Conservation (phyloP, 495 filamentous ascomycete genomes). For the Aspergillus hancockii region DNA sequence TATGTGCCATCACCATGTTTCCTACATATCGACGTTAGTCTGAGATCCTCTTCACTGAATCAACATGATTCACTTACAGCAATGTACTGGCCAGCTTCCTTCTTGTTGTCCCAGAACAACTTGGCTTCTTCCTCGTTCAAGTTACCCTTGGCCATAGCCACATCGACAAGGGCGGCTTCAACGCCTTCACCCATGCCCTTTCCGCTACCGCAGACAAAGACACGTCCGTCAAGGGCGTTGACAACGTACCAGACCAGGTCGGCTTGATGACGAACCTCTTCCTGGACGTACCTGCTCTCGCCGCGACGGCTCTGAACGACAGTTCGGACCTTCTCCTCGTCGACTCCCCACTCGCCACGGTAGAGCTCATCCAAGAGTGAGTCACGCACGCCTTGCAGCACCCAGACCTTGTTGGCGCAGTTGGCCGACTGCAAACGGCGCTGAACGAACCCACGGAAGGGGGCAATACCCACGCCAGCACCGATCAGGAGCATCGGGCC, state of each 20-base stretch:
- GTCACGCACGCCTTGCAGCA: constrained; percentile 94
- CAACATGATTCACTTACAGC: constrained; percentile 58
- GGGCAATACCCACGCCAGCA: constrained; percentile 93
- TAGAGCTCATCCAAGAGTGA: constrained; percentile 92
- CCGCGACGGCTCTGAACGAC: constrained; percentile 86
- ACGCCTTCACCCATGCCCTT: constrained; percentile 98
- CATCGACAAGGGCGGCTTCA: constrained; percentile 76
- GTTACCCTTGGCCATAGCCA: constrained; percentile 78
- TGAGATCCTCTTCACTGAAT: not conserved
- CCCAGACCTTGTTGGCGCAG: constrained; percentile 99
- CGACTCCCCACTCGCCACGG: constrained; percentile 91
- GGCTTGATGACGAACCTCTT: constrained; percentile 81
- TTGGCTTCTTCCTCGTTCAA: constrained; percentile 70
- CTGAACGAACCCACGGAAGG: constrained; percentile 96
- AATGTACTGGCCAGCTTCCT: constrained; percentile 83
- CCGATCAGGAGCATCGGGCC: constrained; percentile 98
- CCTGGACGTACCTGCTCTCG: constrained; percentile 80
- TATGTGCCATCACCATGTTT: constrained; percentile 37
- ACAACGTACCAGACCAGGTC: constrained; percentile 97
- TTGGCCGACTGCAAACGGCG: constrained; percentile 92
- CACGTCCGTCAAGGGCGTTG: constrained; percentile 86
- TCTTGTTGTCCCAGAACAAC: constrained; percentile 80
- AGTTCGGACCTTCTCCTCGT: constrained; percentile 88
- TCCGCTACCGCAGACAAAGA: constrained; percentile 93
- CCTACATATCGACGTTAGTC: constrained; percentile 25